Evolutionary conservation across 768 basidiomycete species (phyloP).

Genomic region (Termitomyces sp.): DNA sequence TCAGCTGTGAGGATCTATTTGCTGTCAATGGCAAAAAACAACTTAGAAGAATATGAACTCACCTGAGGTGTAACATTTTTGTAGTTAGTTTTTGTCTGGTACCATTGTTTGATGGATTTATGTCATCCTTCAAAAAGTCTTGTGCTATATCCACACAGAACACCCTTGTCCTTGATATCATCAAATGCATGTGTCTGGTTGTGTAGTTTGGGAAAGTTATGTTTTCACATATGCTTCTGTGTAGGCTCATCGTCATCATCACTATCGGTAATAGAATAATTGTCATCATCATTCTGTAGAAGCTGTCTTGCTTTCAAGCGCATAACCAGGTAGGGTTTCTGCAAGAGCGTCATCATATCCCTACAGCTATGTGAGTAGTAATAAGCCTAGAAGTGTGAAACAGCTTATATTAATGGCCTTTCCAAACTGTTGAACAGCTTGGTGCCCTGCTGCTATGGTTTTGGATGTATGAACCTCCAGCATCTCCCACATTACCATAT

Average conservation of each 20-base stretch:
- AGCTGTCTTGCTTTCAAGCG: no score
- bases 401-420: constrained; percentile 22
- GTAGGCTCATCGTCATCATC: no score
- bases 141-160: not conserved
- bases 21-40: not conserved
- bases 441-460: constrained; percentile 26
- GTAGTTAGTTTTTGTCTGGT: constrained; percentile 29
- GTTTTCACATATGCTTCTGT: not conserved
- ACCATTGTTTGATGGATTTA: constrained; percentile 26
- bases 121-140: constrained; percentile 30
- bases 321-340: not conserved
- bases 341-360: not conserved
- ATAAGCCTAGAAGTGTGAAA: not conserved
- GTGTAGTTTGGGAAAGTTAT: constrained; percentile 36
- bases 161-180: constrained; percentile 32
- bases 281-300: no score
- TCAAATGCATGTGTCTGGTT: constrained; percentile 29
- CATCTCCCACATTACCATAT: constrained; percentile 26
- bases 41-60: not conserved
- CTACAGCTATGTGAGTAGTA: not conserved
- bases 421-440: constrained; percentile 21
- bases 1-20: not conserved
- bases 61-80: constrained; percentile 33
- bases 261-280: no score
- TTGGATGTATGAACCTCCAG: constrained; percentile 31